phyloP scores from a whole-genome alignment of 2,329 filamentous ascomycete genomes.

The Aureobasidium sp. region DNA sequence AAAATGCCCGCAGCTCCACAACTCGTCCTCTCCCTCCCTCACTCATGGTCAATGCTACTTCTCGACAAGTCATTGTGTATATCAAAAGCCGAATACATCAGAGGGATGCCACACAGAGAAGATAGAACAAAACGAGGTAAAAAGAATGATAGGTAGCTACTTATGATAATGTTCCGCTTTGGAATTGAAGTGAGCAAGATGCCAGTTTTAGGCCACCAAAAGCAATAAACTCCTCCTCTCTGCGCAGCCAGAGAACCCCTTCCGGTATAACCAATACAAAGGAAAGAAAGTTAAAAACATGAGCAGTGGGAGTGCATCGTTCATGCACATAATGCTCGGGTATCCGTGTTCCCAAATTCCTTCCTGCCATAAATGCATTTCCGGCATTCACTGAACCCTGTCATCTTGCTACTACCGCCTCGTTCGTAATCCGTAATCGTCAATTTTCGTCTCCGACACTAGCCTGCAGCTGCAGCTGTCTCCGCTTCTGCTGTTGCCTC shows the following conservation, averaged over 20 bases:
- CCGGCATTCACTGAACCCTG: not conserved
- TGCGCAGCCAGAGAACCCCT: not conserved
- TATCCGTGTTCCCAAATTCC: not conserved
- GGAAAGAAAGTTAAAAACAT: not conserved
- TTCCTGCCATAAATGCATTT: slow-evolving; percentile 1
- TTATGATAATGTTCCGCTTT: not conserved
- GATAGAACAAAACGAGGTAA: no score
- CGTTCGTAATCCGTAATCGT: slow-evolving; percentile 10
- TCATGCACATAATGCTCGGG: slow-evolving; percentile 5
- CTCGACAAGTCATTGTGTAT: no score
- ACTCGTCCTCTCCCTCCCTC: not conserved
- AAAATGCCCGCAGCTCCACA: not conserved
- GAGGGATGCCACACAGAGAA: no score
- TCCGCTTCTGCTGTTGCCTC: slow-evolving; percentile 15
- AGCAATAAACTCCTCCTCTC: not conserved
- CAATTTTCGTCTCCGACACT: not conserved
- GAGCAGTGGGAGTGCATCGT: not conserved
- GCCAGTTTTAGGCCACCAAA: not conserved
- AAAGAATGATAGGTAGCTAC: not conserved
- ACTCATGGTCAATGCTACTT: no score
- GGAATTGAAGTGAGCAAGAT: not conserved
- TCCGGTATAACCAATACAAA: not conserved
- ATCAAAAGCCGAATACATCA: no score
- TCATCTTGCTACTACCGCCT: not conserved
- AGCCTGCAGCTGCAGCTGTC: not conserved